Conservation (phyloP, 306 rosid species). For the Cucurbita moschata region DNA sequence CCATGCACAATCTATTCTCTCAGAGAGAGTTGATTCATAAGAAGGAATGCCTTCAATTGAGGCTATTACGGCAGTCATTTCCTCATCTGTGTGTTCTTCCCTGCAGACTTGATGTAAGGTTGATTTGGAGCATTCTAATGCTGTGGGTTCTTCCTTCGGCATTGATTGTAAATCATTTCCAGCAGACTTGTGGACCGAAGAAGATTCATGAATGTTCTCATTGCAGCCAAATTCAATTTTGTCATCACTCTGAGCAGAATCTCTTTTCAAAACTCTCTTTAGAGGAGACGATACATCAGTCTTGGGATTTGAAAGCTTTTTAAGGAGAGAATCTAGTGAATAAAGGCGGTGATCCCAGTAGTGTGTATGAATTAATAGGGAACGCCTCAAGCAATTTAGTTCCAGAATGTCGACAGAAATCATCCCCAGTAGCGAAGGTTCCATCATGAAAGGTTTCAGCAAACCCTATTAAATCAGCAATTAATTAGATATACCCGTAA, state of each 20-base stretch:
- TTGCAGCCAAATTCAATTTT: conserved; percentile 16
- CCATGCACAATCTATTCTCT: conserved; percentile 93
- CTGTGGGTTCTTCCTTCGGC: conserved; percentile 13
- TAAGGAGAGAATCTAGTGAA: conserved; percentile 51
- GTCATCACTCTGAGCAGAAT: conserved; percentile 28
- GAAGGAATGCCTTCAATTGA: conserved; percentile 19
- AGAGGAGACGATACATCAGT: conserved; percentile 20
- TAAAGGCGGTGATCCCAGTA: conserved; percentile 77
- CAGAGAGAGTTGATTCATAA: conserved; percentile 66
- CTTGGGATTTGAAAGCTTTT: conserved; percentile 25
- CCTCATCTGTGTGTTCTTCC: conserved; percentile 35
- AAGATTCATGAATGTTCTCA: conserved; percentile 19
- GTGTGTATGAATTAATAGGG: conserved; percentile 68
- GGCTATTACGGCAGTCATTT: conserved; percentile 10
- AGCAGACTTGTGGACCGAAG: conserved; percentile 23
- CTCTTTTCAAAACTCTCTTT: conserved; percentile 24
- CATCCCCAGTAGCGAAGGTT: conserved; percentile 25
- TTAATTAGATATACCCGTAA: not conserved
- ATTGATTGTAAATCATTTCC: conserved; percentile 19
- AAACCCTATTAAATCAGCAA: conserved; percentile 21
- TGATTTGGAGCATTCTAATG: conserved; percentile 16
- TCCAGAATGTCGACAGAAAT: conserved; percentile 47
- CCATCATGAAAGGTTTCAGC: conserved; percentile 41
- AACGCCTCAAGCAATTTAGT: conserved; percentile 61
- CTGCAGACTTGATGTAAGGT: conserved; percentile 10